phyloP scores from a whole-genome alignment of 805 yeast species.

The Jamesozyma hellenica region DNA sequence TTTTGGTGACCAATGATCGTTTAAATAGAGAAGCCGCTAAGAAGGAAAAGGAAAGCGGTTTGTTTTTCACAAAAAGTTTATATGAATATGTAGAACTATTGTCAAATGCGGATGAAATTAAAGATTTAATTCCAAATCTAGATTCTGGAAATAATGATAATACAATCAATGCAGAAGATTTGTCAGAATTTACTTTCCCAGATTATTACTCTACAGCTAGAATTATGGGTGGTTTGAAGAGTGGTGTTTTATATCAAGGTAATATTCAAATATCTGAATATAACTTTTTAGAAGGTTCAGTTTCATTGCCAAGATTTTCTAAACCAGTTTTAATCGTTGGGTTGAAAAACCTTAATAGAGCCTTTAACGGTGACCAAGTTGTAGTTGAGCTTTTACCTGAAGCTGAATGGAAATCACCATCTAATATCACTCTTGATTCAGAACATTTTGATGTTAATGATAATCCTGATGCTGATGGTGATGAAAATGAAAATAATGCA shows the following conservation, averaged over 20 bases:
- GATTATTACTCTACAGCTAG: conserved; percentile 74
- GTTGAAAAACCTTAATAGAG: conserved; percentile 74
- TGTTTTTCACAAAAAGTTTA: conserved; percentile 45
- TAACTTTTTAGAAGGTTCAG: conserved; percentile 80
- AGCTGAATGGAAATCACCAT: conserved; percentile 79
- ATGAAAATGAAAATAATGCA: conserved; percentile 37
- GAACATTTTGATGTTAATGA: conserved; percentile 50
- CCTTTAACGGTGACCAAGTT: conserved; percentile 86
- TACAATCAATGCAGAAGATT: conserved; percentile 13
- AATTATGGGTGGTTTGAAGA: conserved; percentile 81
- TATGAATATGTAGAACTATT: conserved; percentile 61
- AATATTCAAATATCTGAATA: conserved; percentile 69
- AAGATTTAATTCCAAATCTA: conserved; percentile 65
- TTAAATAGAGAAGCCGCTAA: conserved; percentile 50
- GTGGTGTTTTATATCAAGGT: conserved; percentile 84
- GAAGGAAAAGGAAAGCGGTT: conserved; percentile 29
- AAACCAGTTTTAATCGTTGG: conserved; percentile 80
- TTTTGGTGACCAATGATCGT: conserved; percentile 70
- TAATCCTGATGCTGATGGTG: conserved; percentile 44
- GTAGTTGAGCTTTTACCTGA: conserved; percentile 84
- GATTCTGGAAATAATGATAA: conserved; percentile 25
- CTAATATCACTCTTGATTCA: conserved; percentile 70
- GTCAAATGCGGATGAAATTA: conserved; percentile 62
- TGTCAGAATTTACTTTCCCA: conserved; percentile 52
- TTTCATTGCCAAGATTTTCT: conserved; percentile 59